Evolutionary conservation across 202 grass and related monocot genomes (phyloP).

Genomic region (Musa balbisiana): DNA sequence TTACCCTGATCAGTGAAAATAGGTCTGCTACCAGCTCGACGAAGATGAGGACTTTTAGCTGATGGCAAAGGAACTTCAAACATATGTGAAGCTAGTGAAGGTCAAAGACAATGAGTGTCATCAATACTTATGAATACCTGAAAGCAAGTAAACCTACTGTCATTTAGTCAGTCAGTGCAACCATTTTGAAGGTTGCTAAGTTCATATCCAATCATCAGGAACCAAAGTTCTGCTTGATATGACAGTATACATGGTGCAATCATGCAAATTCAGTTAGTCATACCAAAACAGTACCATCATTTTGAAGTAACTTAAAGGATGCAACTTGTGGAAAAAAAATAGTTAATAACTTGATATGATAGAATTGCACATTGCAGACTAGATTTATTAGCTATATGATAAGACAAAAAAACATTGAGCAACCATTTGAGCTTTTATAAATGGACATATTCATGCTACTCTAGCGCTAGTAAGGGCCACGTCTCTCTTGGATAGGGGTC

Average conservation of each 20-base stretch:
- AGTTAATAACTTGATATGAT: no score
- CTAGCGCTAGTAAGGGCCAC: no score
- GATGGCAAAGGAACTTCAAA: constrained; percentile 28
- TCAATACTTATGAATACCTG: neutral
- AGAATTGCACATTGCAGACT: no score
- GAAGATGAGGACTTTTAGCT: constrained; percentile 25
- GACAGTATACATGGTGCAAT: neutral
- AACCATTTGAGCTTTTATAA: no score
- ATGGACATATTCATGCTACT: no score
- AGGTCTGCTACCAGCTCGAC: constrained; percentile 22
- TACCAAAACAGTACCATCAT: neutral
- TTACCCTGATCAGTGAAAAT: constrained; percentile 20
- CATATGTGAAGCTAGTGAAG: constrained; percentile 23
- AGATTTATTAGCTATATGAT: no score
- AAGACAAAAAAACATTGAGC: no score
- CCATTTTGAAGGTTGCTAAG: neutral
- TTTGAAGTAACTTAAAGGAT: no score
- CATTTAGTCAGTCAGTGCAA: neutral
- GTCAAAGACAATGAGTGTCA: constrained; percentile 7
- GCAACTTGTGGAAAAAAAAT: no score
- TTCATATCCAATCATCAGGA: neutral
- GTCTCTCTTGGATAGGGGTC: no score
- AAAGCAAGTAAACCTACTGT: neutral
- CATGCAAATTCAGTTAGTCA: neutral
- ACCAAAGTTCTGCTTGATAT: neutral